Evolutionary conservation across 176 grass and related monocot species (phyloP).

Genomic region (Oryza glumipatula): DNA sequence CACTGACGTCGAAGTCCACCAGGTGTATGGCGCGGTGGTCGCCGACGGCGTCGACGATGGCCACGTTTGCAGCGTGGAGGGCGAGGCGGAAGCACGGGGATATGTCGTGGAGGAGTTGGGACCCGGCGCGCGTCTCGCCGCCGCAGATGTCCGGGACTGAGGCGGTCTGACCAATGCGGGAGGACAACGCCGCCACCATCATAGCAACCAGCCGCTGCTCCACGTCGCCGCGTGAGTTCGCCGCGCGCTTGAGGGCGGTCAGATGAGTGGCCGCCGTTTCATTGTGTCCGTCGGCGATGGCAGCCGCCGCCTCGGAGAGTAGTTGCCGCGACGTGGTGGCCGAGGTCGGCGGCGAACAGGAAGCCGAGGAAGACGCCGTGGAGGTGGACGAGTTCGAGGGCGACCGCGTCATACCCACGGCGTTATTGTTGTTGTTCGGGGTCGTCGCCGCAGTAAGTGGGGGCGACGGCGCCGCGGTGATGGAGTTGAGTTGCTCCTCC

Average conservation of each 20-base stretch:
- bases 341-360: constrained; percentile 67
- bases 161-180: constrained; percentile 52
- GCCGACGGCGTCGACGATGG: constrained; percentile 56
- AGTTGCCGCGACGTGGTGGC: constrained; percentile 57
- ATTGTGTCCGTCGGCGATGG: constrained; percentile 68
- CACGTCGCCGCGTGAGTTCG: constrained; percentile 53
- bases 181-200: constrained; percentile 63
- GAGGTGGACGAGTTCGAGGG: constrained; percentile 84
- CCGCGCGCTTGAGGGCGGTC: constrained; percentile 47
- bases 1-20: constrained; percentile 82
- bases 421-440: constrained; percentile 35
- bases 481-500: constrained; percentile 63
- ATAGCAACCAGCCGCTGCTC: constrained; percentile 81
- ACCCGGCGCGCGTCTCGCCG: constrained; percentile 52
- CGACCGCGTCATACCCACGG: constrained; percentile 52
- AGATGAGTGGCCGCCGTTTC: constrained; percentile 60
- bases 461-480: constrained; percentile 26
- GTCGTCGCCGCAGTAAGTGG: constrained; percentile 24
- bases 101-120: constrained; percentile 60
- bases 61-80: constrained; percentile 68
- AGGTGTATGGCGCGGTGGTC: constrained; percentile 63
- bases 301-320: constrained; percentile 58
- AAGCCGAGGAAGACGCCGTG: constrained; percentile 74
- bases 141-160: constrained; percentile 50
- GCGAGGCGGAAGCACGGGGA: constrained; percentile 83